Conservation (phyloP, 495 filamentous ascomycete species). For the Oleoguttula mirabilis region DNA sequence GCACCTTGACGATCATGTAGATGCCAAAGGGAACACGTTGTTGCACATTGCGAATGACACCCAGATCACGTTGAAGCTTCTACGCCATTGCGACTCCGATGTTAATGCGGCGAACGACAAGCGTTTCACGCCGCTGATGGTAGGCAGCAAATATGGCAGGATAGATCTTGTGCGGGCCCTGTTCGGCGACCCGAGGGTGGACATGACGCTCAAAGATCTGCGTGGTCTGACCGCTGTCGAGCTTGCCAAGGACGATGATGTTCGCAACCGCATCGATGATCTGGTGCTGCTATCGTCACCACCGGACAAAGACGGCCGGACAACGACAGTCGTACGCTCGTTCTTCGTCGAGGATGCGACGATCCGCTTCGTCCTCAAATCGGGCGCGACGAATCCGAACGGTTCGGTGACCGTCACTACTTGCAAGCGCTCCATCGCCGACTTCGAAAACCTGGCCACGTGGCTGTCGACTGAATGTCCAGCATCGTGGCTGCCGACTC, state of each 20-base stretch:
- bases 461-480: constrained; percentile 88
- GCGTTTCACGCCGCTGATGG: constrained; percentile 90
- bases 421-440: constrained; percentile 73
- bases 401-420: constrained; percentile 81
- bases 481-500: constrained; percentile 80
- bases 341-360: constrained; percentile 97
- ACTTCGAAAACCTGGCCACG: constrained; percentile 83
- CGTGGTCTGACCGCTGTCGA: constrained; percentile 92
- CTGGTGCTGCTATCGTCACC: constrained; percentile 62
- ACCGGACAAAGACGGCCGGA: constrained; percentile 60
- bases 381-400: constrained; percentile 58
- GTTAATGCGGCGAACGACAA: constrained; percentile 95
- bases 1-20: constrained; percentile 86
- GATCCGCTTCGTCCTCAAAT: constrained; percentile 86
- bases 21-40: constrained; percentile 84
- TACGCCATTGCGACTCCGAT: constrained; percentile 77
- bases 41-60: constrained; percentile 87
- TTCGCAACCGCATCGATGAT: constrained; percentile 92
- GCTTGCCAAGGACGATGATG: constrained; percentile 94
- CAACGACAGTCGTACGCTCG: constrained; percentile 88
- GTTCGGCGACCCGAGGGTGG: constrained; percentile 77
- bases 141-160: constrained; percentile 96
- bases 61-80: constrained; percentile 57
- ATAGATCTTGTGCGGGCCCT: constrained; percentile 84
- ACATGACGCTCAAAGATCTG: constrained; percentile 69